Percentiles rank a stretch among this genome's conserved stretches.
phyloP scores from a whole-genome alignment of 768 basidiomycete genomes.

The Lactarius deliciosus region DNA sequence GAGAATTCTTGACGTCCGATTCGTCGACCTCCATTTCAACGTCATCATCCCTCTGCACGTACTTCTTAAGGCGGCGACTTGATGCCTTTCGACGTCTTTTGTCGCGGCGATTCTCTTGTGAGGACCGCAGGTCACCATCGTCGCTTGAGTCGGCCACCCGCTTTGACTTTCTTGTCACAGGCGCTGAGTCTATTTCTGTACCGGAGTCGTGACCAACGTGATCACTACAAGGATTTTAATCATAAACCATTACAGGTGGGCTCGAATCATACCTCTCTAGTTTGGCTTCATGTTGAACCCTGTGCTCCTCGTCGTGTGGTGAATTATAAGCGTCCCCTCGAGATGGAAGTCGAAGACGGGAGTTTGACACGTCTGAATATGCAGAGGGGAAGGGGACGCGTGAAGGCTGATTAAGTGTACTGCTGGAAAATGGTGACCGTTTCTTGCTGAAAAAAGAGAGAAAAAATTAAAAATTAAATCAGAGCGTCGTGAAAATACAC shows the following conservation, averaged over 20 bases:
- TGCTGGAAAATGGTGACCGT: conserved; percentile 1
- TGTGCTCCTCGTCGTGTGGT: conserved; percentile 7
- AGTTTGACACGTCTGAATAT: conserved; percentile 1
- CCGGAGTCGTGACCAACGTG: conserved; percentile 13
- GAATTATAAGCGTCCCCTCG: neutral
- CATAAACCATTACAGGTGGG: neutral
- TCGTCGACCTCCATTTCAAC: conserved; percentile 50
- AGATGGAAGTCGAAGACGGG: conserved; percentile 5
- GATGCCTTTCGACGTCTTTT: conserved; percentile 31
- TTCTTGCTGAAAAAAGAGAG: conserved; percentile 7
- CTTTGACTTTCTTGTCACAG: conserved; percentile 20
- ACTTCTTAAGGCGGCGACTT: conserved; percentile 19
- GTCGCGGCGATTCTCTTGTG: conserved; percentile 26
- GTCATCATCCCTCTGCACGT: conserved; percentile 26
- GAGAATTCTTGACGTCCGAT: conserved; percentile 28
- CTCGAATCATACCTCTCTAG: conserved; percentile 5
- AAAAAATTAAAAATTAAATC: neutral
- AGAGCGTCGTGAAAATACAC: neutral
- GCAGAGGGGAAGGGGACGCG: conserved; percentile 6
- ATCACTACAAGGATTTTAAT: conserved; percentile 2
- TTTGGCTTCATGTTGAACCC: conserved; percentile 4
- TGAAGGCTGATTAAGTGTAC: conserved; percentile 2
- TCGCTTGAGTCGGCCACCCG: conserved; percentile 29
- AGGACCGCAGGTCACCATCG: conserved; percentile 24
- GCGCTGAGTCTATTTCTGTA: conserved; percentile 10